These are phyloP conservation scores for Lablab purpureus DNA, from an alignment of 306 rosid species.

Conservation along the genomic window DNA sequence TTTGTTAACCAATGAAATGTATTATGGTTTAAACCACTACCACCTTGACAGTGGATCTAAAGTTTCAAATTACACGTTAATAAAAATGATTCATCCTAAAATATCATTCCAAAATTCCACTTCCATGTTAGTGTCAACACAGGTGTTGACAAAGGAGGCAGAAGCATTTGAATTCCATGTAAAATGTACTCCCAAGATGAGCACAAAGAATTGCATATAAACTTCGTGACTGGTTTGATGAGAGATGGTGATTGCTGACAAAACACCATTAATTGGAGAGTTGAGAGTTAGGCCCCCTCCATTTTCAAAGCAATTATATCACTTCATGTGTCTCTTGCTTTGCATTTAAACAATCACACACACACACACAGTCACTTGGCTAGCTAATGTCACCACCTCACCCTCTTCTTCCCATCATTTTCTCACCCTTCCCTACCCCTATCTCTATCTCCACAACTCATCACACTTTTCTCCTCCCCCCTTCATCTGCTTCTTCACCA, in stretches of 20 bases:
- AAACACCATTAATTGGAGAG: constrained; percentile 36
- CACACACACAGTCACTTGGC: constrained; percentile 20
- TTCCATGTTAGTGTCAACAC: not conserved
- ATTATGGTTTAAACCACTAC: too few species aligned
- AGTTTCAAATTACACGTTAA: too few species aligned
- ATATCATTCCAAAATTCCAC: too few species aligned
- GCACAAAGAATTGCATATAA: constrained; percentile 37
- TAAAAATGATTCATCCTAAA: too few species aligned
- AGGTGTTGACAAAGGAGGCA: not conserved
- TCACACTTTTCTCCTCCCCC: not conserved
- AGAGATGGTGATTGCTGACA: constrained; percentile 44
- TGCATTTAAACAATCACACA: constrained; percentile 51
- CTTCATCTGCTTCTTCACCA: constrained; percentile 27
- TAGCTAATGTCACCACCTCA: constrained; percentile 32
- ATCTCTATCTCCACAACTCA: not conserved
- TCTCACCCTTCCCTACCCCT: not conserved
- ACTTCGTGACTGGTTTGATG: constrained; percentile 49
- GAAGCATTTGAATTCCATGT: constrained; percentile 4
- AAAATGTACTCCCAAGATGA: not conserved
- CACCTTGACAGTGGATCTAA: too few species aligned
- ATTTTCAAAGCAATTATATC: constrained; percentile 51
- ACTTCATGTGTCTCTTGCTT: constrained; percentile 77
- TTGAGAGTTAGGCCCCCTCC: constrained; percentile 40
- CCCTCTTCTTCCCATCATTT: constrained; percentile 22
- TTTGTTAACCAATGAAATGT: too few species aligned